These are phyloP conservation scores for Ocimum tenuiflorum DNA, from an alignment of 257 asterid species.

Conservation along the genomic window DNA sequence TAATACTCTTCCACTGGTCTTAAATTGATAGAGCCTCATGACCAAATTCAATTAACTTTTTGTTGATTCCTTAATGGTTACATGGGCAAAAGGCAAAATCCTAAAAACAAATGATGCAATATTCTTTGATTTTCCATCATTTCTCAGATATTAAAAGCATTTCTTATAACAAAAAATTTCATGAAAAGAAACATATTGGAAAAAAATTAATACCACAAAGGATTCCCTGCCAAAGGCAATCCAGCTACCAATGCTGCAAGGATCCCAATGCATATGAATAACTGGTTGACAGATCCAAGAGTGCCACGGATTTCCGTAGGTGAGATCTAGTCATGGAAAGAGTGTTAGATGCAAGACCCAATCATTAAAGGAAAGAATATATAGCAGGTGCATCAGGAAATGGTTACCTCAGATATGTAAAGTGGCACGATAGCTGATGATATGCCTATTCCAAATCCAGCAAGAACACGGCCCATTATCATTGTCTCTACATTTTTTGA, in stretches of 20 bases:
- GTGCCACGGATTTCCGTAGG: slow-evolving; percentile 99
- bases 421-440: slow-evolving; percentile 98
- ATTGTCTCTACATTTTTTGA: slow-evolving; percentile 74
- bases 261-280: slow-evolving; percentile 84
- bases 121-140: background rate
- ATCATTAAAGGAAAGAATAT: background rate
- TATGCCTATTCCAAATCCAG: slow-evolving; percentile 94
- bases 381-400: background rate
- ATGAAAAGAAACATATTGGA: background rate
- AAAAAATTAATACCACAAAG: slow-evolving; percentile 60
- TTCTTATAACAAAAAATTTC: background rate
- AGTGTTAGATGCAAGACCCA: slow-evolving; percentile 26
- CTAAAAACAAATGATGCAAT: background rate
- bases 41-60: background rate
- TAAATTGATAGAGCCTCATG: slow-evolving; percentile 1
- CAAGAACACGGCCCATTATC: slow-evolving; percentile 84
- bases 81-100: background rate
- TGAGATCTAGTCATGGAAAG: slow-evolving; percentile 51
- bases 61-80: background rate
- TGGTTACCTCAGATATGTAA: slow-evolving; percentile 89
- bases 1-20: background rate
- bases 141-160: background rate
- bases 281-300: slow-evolving; percentile 92
- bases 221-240: slow-evolving; percentile 89
- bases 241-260: slow-evolving; percentile 96